A percentile compares a stretch with the other conserved stretches of the same genome.
These are phyloP conservation scores for Biscutella laevigata DNA, from an alignment of 441 rosid genomes.

Conservation along the genomic window DNA sequence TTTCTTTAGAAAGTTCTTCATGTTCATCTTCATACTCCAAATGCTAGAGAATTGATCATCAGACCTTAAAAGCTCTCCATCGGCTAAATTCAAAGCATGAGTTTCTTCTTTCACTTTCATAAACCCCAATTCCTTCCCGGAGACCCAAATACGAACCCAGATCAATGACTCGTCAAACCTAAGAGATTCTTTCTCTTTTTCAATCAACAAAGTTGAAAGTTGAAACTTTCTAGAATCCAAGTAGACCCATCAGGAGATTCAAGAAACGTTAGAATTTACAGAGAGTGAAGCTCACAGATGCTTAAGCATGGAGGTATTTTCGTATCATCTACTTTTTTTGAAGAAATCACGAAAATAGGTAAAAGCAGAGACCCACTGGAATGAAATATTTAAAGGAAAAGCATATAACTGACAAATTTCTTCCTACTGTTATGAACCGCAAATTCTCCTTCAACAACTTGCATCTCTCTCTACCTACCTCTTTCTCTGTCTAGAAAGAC, in stretches of 20 bases:
- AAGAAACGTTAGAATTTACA: background rate
- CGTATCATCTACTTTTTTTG: background rate
- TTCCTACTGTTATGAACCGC: conserved; percentile 18
- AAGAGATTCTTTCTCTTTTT: too few relatives aligned
- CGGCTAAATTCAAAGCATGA: background rate
- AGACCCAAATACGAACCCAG: background rate
- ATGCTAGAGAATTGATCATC: background rate
- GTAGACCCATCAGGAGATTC: background rate
- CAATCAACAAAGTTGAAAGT: background rate
- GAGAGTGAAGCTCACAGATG: conserved; percentile 10
- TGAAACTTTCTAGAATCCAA: background rate
- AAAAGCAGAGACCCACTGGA: conserved; percentile 20
- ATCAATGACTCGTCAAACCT: conserved; percentile 16
- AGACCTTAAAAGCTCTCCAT: background rate
- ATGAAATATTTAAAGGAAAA: background rate
- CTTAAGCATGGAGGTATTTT: background rate
- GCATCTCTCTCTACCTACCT: conserved; percentile 7
- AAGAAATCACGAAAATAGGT: conserved; percentile 11
- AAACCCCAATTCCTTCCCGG: conserved; percentile 5
- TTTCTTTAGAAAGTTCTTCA: conserved; percentile 89
- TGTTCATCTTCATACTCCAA: conserved; percentile 34
- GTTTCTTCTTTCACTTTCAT: conserved; percentile 5
- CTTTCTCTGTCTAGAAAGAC: conserved; percentile 9
- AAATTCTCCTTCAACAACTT: conserved; percentile 13
- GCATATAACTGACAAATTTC: conserved; percentile 13